Base-by-base conservation (phyloP, 441 rosid species). In the Gossypium aridum region DNA sequence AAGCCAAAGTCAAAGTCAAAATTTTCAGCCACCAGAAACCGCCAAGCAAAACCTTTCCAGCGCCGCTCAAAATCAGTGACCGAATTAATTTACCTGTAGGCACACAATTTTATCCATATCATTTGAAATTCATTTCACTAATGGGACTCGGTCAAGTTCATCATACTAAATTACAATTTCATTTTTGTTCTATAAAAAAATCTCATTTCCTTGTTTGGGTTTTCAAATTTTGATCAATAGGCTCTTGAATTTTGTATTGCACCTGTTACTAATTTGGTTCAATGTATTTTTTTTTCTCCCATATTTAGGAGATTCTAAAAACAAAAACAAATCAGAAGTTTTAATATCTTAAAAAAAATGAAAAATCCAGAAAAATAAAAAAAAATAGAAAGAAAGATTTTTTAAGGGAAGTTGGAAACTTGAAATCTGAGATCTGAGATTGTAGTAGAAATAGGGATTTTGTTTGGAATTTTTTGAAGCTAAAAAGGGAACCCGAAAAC, bases 1-100 rank as follows among this genome's bases (percentile, higher is more conserved):
- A 73, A 76, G 75, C 75, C 84, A 71, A 82, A 79, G 62, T 66
- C 17, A 43, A 71, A 66, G 78, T 70, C 55, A 67, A 79, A 76
- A 12, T 34, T 55, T 55, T 80, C 67, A 71, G 60, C 78, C 80
- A 49, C 78, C 16, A 54, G 2, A 14, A 55, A 8, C 73, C 47
- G 55, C 69, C 34, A 63, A 31, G 23, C 64, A 28, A 20, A 70
- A 19, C 55, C 37, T 34, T 9, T 20, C 25, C 67, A 69, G 72
- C 75, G 47, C 56, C 25, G 51, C 53, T 34, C 34, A 49, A 70
- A 82, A 71, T 64, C 57, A 49, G 57, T 9, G 26, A 23, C 56
- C 13, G 61, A 73, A 61, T 39, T 10, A 25, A 78, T 79, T 74
- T 78, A 73, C 80, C 77, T 60, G 37, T 25, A 60, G 37, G 14